These are phyloP conservation scores for Tagetes patula DNA, from an alignment of 129 eudicot species.

Conservation along the genomic window DNA sequence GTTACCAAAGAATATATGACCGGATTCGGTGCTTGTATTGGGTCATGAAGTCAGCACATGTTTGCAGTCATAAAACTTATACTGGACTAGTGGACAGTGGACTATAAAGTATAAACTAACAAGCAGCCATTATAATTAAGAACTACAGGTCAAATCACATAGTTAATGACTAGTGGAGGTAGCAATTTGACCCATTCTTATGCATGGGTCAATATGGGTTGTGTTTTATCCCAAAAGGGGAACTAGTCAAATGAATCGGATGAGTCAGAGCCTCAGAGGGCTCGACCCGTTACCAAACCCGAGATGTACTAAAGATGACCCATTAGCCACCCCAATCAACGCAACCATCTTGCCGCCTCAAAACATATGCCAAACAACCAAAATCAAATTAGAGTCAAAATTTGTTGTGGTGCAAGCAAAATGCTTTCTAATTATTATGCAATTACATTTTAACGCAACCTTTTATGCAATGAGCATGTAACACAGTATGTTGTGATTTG, in stretches of 20 bases:
- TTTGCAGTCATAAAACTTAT: constrained; percentile 21
- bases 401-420: neutral
- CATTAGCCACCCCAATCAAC: neutral
- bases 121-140: neutral
- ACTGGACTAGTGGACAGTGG: neutral
- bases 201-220: neutral
- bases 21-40: neutral
- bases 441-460: neutral
- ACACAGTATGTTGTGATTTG: constrained; percentile 18
- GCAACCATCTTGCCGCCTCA: neutral
- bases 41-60: constrained; percentile 5
- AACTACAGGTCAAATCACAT: neutral
- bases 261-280: neutral
- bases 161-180: neutral
- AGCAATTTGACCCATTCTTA: neutral
- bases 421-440: constrained; percentile 5
- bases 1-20: constrained; percentile 5
- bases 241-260: neutral
- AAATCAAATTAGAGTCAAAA: neutral
- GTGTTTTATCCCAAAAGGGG: neutral
- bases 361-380: constrained; percentile 3
- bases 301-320: neutral
- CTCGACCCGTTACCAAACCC: neutral
- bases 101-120: neutral
- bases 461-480: constrained; percentile 12